These are phyloP conservation scores for Penicillium samsonianum DNA, from an alignment of 495 filamentous ascomycete genomes.

Conservation along the genomic window DNA sequence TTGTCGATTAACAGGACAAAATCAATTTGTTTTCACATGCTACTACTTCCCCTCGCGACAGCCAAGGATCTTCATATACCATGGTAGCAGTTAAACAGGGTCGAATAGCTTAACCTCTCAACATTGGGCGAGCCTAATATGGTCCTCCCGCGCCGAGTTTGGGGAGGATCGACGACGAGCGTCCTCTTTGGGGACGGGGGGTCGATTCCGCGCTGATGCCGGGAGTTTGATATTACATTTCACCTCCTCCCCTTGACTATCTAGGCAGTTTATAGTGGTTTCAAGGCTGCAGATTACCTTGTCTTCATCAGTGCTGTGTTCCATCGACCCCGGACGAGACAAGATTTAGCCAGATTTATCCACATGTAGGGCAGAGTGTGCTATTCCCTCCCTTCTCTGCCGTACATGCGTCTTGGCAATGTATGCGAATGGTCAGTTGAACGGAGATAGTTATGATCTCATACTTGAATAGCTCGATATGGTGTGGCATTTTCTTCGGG, in stretches of 20 bases:
- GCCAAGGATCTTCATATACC: not conserved
- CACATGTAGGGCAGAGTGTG: not conserved
- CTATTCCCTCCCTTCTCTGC: not conserved
- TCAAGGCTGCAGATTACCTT: not conserved
- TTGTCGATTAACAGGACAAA: not conserved
- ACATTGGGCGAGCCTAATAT: not conserved
- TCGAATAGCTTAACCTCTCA: not conserved
- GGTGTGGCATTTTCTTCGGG: not conserved
- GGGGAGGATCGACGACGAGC: conserved; percentile 17
- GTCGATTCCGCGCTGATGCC: conserved; percentile 14
- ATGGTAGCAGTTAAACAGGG: not conserved
- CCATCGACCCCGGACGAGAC: not conserved
- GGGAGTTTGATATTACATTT: not conserved
- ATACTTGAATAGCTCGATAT: not conserved
- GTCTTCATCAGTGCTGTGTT: not conserved
- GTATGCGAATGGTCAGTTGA: not conserved
- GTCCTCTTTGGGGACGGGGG: conserved; percentile 23
- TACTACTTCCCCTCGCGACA: not conserved
- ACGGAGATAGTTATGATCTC: not conserved
- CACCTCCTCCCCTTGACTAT: conserved; percentile 3
- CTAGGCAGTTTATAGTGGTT: not conserved
- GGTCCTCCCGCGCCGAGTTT: conserved; percentile 8
- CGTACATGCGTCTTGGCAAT: conserved; percentile 4
- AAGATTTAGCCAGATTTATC: not conserved
- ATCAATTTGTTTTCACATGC: not conserved